phyloP scores from a whole-genome alignment of 2,329 filamentous ascomycete species.

The Thielaviopsis ethacetica region DNA sequence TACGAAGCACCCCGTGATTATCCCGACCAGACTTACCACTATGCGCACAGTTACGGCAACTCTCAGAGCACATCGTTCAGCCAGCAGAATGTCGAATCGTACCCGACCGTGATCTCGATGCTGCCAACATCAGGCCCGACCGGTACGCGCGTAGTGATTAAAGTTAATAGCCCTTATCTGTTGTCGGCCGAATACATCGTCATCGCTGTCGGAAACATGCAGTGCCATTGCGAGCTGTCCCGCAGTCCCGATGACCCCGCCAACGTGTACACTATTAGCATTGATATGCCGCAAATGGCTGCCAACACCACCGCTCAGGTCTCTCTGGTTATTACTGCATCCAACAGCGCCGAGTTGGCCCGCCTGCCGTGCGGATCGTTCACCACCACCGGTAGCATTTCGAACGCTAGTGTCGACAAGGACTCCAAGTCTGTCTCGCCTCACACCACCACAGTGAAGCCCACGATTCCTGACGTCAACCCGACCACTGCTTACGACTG shows the following conservation, averaged over 20 bases:
- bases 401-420: slow-evolving; percentile 29
- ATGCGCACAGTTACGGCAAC: slow-evolving; percentile 25
- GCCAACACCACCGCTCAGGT: neutral
- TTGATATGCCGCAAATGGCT: slow-evolving; percentile 47
- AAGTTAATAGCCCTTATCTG: slow-evolving; percentile 52
- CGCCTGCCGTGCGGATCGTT: neutral
- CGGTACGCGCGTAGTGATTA: slow-evolving; percentile 56
- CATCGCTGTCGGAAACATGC: neutral
- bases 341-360: neutral
- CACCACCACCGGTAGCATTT: slow-evolving; percentile 36
- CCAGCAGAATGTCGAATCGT: slow-evolving; percentile 48
- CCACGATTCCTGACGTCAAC: slow-evolving; percentile 15
- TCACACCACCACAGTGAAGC: slow-evolving; percentile 25
- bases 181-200: slow-evolving; percentile 1
- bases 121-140: slow-evolving; percentile 51
- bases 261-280: slow-evolving; percentile 48
- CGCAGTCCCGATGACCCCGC: slow-evolving; percentile 26
- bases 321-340: neutral
- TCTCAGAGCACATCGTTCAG: slow-evolving; percentile 30
- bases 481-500: neutral
- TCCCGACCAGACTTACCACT: slow-evolving; percentile 38
- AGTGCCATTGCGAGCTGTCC: slow-evolving; percentile 43
- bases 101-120: slow-evolving; percentile 34
- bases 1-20: slow-evolving; percentile 45
- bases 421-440: slow-evolving; percentile 22